Evolutionary conservation across 2,329 filamentous ascomycete species (phyloP).

Genomic region (Botrytis fragariae): DNA sequence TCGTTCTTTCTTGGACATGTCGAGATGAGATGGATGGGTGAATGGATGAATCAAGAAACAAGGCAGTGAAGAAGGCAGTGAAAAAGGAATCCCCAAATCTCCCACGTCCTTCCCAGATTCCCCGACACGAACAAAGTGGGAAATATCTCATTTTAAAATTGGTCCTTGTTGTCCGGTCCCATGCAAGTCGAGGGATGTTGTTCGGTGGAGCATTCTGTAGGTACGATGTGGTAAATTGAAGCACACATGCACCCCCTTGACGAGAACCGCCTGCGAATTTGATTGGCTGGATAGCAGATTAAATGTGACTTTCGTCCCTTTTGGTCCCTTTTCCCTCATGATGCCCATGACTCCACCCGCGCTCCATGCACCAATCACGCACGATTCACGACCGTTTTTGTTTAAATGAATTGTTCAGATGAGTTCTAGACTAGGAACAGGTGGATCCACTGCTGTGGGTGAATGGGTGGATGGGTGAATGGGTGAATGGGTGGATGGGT

Average conservation of each 20-base stretch:
- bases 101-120: background rate
- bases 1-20: background rate
- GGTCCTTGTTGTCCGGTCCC: background rate
- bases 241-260: slow-evolving; percentile 1
- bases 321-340: background rate
- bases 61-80: background rate
- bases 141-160: slow-evolving; percentile 18
- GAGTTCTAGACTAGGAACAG: background rate
- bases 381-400: background rate
- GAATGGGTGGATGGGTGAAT: background rate
- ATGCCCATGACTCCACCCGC: background rate
- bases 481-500: background rate
- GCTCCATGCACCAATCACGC: background rate
- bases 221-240: background rate
- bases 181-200: background rate
- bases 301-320: background rate
- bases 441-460: background rate
- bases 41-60: background rate
- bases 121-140: background rate
- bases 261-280: background rate
- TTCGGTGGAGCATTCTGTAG: background rate
- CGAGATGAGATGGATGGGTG: background rate
- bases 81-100: background rate
- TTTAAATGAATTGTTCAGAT: background rate
- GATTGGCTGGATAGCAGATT: background rate